Evolutionary conservation across 2,329 filamentous ascomycete species (phyloP), one percentile per base, ranked within the genome.

Genomic region (Stemphylium beticola): DNA sequence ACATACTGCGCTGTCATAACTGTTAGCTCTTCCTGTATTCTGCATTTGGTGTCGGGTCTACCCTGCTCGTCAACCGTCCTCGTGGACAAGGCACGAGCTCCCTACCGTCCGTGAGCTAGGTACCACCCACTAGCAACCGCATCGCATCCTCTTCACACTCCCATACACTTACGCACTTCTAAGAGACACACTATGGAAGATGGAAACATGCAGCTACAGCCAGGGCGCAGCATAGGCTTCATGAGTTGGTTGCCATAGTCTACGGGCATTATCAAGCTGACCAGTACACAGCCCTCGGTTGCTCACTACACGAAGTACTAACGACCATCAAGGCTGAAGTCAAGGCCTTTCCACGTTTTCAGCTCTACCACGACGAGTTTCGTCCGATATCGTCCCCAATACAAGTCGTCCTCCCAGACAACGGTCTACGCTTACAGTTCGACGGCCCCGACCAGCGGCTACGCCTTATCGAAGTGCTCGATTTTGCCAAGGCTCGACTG

Each of bases 361-460:
- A 97, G 65, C 80, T 97, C 31, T 83, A 87, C 39, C 96, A 95
- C 77, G 92, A 92, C 24, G 83, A 87, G n/a, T 79, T 85, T 14
- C 79, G 86, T 11, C 93, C 95, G 3, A 83, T 97, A 31, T 82
- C 82, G 29, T 85, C 91, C 24, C 91, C 92, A 0, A 84, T 97
- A 15, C 80, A 91, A 38, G 77, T 98, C 50, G 83, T 82, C 15
- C 84, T 99, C 4, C 90, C 93, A 1, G 83, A 86, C 3, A 99
- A 98, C 76, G 95, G 95, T 24, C 76, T 99, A 26, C 89, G 93
- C 11, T 79, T 99, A 48, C 91, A 91, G 37, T 99, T 99, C 71
- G 95, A 99, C 72, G 95, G 93, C 0, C 87, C 91, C 4, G 93
- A 98, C 68, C 95, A 99, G 76, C 87, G 93, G 32, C 80, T 99